Evolutionary conservation across 2,329 filamentous ascomycete genomes (phyloP).

Genomic region (Alternaria panax): DNA sequence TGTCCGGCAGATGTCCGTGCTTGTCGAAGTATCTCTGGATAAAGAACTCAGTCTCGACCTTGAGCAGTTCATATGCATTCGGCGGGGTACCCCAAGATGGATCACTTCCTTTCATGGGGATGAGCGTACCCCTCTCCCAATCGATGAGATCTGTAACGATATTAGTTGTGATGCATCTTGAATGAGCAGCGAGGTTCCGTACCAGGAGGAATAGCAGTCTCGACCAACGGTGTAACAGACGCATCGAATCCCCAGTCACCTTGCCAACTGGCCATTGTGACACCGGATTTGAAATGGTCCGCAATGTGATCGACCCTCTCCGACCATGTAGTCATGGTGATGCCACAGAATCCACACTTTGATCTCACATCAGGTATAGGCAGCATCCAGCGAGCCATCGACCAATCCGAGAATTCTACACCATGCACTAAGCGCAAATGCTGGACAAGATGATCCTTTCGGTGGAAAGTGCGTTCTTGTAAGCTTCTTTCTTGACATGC

Average conservation of each 20-base stretch:
- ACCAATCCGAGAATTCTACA: slow-evolving; percentile 43
- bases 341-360: slow-evolving; percentile 35
- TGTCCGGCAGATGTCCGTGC: slow-evolving; percentile 25
- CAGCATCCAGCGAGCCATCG: slow-evolving; percentile 37
- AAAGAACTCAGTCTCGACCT: slow-evolving; percentile 33
- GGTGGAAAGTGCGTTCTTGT: slow-evolving; percentile 36
- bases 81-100: slow-evolving; percentile 31
- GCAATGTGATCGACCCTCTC: slow-evolving; percentile 36
- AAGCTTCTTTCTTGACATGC: slow-evolving; percentile 31
- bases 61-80: slow-evolving; percentile 36
- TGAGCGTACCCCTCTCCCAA: slow-evolving; percentile 27
- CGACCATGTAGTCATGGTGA: slow-evolving; percentile 29
- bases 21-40: slow-evolving; percentile 34
- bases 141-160: slow-evolving; percentile 27
- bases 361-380: slow-evolving; percentile 32
- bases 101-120: slow-evolving; percentile 32
- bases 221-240: slow-evolving; percentile 16
- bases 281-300: slow-evolving; percentile 35
- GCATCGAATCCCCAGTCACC: slow-evolving; percentile 38
- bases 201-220: slow-evolving; percentile 36
- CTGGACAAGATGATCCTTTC: slow-evolving; percentile 41
- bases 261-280: slow-evolving; percentile 37
- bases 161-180: not conserved
- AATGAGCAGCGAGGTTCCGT: not conserved
- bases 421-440: slow-evolving; percentile 37